Evolutionary conservation across 176 grass and related monocot species (phyloP).

Genomic region (Zea luxurians): DNA sequence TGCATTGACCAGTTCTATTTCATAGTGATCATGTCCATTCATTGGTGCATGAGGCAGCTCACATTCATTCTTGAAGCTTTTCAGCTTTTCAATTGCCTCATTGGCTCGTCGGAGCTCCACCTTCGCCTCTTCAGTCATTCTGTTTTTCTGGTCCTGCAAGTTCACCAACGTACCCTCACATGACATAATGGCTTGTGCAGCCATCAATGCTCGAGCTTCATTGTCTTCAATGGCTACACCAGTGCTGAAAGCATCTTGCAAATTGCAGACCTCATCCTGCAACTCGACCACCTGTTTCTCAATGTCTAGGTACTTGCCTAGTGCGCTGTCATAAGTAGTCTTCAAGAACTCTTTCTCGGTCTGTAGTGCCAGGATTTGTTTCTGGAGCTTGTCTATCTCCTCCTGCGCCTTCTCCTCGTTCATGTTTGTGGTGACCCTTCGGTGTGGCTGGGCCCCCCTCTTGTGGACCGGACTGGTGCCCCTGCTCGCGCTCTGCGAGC

Average conservation of each 20-base stretch:
- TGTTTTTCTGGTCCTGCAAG: conserved; percentile 65
- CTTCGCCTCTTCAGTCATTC: conserved; percentile 53
- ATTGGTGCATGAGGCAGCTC: conserved; percentile 30
- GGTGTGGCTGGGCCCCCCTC: conserved; percentile 47
- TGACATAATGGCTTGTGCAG: conserved; percentile 71
- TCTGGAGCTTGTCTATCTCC: conserved; percentile 78
- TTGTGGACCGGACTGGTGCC: conserved; percentile 31
- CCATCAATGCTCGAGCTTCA: conserved; percentile 86
- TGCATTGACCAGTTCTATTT: conserved; percentile 21
- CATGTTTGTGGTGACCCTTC: conserved; percentile 51
- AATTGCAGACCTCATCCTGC: conserved; percentile 70
- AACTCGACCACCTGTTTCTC: conserved; percentile 64
- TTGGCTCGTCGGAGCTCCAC: conserved; percentile 55
- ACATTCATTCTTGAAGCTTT: conserved; percentile 53
- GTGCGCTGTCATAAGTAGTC: conserved; percentile 60
- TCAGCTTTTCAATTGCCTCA: conserved; percentile 64
- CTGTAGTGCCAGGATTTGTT: conserved; percentile 73
- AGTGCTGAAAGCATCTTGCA: conserved; percentile 74
- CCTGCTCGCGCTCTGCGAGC: conserved; percentile 33
- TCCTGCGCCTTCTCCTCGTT: conserved; percentile 70
- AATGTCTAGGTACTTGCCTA: conserved; percentile 73
- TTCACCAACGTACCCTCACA: conserved; percentile 75
- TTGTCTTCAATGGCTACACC: conserved; percentile 74
- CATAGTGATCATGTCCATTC: conserved; percentile 28
- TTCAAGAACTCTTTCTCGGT: conserved; percentile 85